phyloP scores from a whole-genome alignment of 768 basidiomycete genomes.

The Xanthoconium purpureum region DNA sequence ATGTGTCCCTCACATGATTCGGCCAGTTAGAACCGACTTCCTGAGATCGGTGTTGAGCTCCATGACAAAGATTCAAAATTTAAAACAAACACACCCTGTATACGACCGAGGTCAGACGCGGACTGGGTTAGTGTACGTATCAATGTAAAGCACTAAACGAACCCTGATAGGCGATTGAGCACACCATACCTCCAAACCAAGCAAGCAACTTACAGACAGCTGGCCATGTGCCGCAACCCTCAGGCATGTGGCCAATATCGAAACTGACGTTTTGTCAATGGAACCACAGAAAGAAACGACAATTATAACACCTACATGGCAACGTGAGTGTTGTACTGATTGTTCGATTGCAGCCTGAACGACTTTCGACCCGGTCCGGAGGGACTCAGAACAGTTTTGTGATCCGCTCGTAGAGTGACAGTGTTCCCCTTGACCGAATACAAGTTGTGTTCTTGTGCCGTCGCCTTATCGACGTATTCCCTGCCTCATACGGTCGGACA shows the following conservation, averaged over 20 bases:
- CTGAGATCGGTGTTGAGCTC: constrained; percentile 11
- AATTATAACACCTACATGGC: constrained; percentile 24
- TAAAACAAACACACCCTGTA: constrained; percentile 22
- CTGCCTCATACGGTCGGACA: constrained; percentile 19
- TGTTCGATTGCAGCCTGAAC: constrained; percentile 34
- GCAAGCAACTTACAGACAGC: constrained; percentile 29
- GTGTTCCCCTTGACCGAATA: constrained; percentile 50
- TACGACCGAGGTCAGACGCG: background rate
- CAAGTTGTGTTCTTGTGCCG: constrained; percentile 52
- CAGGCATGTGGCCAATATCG: constrained; percentile 38
- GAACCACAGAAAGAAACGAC: background rate
- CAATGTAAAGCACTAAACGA: constrained; percentile 3
- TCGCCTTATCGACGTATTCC: constrained; percentile 44
- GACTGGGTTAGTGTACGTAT: background rate
- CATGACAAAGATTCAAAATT: background rate
- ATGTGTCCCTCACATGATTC: constrained; percentile 9
- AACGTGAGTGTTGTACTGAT: constrained; percentile 33
- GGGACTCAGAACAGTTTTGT: constrained; percentile 29
- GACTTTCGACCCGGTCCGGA: constrained; percentile 35
- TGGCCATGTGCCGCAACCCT: constrained; percentile 40
- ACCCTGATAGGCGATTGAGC: constrained; percentile 21
- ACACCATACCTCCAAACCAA: background rate
- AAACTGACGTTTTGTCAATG: constrained; percentile 16
- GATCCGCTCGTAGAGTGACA: constrained; percentile 33
- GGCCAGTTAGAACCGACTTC: constrained; percentile 30